Conservation (phyloP, 2,329 filamentous ascomycete species). For the Penicillium sp. region DNA sequence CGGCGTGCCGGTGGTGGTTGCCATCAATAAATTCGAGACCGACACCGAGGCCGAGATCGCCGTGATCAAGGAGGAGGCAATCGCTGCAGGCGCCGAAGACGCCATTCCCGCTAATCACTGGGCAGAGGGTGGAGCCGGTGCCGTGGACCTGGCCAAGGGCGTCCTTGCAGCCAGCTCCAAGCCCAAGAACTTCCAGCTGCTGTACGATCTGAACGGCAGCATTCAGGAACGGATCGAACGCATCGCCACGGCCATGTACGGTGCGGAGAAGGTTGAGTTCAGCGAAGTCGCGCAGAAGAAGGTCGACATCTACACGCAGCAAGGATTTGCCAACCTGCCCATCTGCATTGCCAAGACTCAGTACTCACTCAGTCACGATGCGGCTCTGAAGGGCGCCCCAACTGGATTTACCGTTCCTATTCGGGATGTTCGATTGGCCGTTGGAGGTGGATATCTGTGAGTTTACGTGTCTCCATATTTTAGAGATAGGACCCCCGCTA, state of each 20-base stretch:
- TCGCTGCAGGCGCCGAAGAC: slow-evolving; percentile 87
- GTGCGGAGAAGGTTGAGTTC: slow-evolving; percentile 82
- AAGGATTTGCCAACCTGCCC: slow-evolving; percentile 86
- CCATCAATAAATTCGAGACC: slow-evolving; percentile 93
- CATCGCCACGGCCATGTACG: slow-evolving; percentile 92
- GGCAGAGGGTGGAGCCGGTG: slow-evolving; percentile 88
- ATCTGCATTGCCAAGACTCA: slow-evolving; percentile 98
- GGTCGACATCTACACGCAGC: slow-evolving; percentile 86
- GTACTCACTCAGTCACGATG: slow-evolving; percentile 91
- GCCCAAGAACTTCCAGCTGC: slow-evolving; percentile 78
- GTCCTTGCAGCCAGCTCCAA: slow-evolving; percentile 78
- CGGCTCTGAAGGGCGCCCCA: slow-evolving; percentile 88
- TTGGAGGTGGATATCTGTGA: slow-evolving; percentile 85
- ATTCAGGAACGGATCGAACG: slow-evolving; percentile 85
- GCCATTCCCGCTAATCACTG: slow-evolving; percentile 94
- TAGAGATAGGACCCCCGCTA: not conserved
- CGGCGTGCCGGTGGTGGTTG: slow-evolving; percentile 89
- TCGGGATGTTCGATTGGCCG: slow-evolving; percentile 85
- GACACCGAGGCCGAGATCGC: slow-evolving; percentile 90
- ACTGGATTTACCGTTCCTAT: slow-evolving; percentile 93
- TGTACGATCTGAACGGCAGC: slow-evolving; percentile 72
- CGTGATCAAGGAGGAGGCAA: slow-evolving; percentile 81
- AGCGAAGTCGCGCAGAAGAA: slow-evolving; percentile 92
- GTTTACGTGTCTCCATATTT: slow-evolving; percentile 29
- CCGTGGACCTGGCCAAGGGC: slow-evolving; percentile 78